Conservation (phyloP, 2,329 filamentous ascomycete genomes). For the Alternaria gansuensis region DNA sequence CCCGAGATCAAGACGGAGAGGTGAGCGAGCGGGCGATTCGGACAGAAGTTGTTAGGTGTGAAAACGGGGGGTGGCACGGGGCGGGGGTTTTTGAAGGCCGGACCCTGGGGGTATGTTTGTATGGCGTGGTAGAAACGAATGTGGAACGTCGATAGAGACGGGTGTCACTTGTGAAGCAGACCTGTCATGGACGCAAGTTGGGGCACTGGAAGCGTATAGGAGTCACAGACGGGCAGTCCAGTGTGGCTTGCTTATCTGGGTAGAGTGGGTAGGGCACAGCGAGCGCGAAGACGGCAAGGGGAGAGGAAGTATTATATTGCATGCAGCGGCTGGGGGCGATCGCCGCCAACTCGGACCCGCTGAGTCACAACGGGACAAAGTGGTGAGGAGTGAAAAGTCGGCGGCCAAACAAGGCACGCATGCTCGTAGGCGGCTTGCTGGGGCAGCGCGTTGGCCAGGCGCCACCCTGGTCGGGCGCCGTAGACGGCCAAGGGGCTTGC, state of each 20-base stretch:
- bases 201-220: conserved; percentile 18
- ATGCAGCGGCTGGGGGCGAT: conserved; percentile 33
- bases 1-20: conserved; percentile 22
- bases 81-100: conserved; percentile 31
- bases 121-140: conserved; percentile 45
- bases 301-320: conserved; percentile 43
- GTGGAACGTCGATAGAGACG: conserved; percentile 41
- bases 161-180: conserved; percentile 46
- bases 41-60: conserved; percentile 25
- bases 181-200: conserved; percentile 10
- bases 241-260: conserved; percentile 33
- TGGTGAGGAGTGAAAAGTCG: conserved; percentile 26
- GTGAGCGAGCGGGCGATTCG: conserved; percentile 30
- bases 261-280: conserved; percentile 16
- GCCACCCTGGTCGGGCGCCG: conserved; percentile 30
- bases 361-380: conserved; percentile 40
- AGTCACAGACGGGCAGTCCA: conserved; percentile 39
- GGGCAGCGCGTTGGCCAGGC: conserved; percentile 22
- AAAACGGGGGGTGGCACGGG: conserved; percentile 28
- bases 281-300: conserved; percentile 28
- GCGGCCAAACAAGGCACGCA: conserved; percentile 34
- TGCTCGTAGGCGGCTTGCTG: conserved; percentile 32
- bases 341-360: conserved; percentile 30
- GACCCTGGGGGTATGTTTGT: conserved; percentile 26
- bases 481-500: conserved; percentile 14